These are phyloP conservation scores for Aspergillus costaricaensis DNA, from an alignment of 2,329 filamentous ascomycete genomes.

Conservation along the genomic window DNA sequence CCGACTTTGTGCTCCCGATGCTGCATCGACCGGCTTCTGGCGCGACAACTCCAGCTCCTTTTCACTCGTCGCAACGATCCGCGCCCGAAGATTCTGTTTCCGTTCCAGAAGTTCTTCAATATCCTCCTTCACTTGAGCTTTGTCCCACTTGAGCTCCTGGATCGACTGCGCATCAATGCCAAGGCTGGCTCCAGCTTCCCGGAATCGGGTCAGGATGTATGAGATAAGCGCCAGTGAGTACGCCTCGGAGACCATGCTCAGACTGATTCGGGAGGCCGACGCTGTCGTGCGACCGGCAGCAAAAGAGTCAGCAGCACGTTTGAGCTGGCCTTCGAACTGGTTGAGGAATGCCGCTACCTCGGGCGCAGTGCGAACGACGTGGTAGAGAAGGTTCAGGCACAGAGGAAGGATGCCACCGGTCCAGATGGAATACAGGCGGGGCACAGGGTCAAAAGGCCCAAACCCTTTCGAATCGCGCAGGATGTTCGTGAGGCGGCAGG, in stretches of 20 bases:
- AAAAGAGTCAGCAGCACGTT: slow-evolving; percentile 70
- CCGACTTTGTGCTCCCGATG: slow-evolving; percentile 58
- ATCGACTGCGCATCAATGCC: slow-evolving; percentile 64
- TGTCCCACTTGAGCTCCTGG: slow-evolving; percentile 73
- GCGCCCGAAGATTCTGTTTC: slow-evolving; percentile 67
- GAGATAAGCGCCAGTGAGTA: slow-evolving; percentile 77
- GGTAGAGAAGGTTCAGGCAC: slow-evolving; percentile 81
- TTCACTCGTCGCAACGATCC: slow-evolving; percentile 71
- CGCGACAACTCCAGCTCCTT: slow-evolving; percentile 67
- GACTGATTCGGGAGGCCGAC: slow-evolving; percentile 65
- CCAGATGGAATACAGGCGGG: slow-evolving; percentile 87
- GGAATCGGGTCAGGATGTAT: slow-evolving; percentile 68
- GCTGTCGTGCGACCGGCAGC: slow-evolving; percentile 48
- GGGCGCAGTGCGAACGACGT: slow-evolving; percentile 76
- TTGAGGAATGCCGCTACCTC: slow-evolving; percentile 88
- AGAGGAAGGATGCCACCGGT: slow-evolving; percentile 82
- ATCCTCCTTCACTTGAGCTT: slow-evolving; percentile 71
- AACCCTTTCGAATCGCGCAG: slow-evolving; percentile 69
- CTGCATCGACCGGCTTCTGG: slow-evolving; percentile 43
- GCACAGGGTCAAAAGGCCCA: slow-evolving; percentile 74
- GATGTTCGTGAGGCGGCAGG: slow-evolving; percentile 75
- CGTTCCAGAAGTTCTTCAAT: slow-evolving; percentile 78
- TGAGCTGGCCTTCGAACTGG: slow-evolving; percentile 78
- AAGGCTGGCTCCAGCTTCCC: slow-evolving; percentile 63
- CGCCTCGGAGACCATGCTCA: slow-evolving; percentile 73